Evolutionary conservation across 176 grass and related monocot species (phyloP), one percentile per base, ranked within the genome.

Genomic region (Aegilops tauschii): DNA sequence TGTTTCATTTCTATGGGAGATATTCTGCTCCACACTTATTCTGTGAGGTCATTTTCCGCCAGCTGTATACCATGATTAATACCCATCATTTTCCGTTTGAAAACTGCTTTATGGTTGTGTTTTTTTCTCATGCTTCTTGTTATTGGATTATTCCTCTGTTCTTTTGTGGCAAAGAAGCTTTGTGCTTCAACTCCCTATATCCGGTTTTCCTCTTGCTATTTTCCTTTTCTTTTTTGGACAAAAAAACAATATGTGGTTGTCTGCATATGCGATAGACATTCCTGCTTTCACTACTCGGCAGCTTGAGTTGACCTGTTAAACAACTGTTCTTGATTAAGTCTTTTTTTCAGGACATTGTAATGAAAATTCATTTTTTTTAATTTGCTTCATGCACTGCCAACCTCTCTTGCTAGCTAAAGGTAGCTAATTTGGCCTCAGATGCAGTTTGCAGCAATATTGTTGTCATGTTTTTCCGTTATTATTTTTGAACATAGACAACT

Each of bases 161-260:
- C 58, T 90, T 79, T 90, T 90, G 73, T 79, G 42, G 64, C 62
- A 90, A 90, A 86, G 84, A 90, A 83, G 73, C 74, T 90, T 83
- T 87, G 40, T 39, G 42, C 50, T 32, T 61, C 52, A 65, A 62
- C 79, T 77, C 67, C 56, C 61, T 58, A 72, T 64, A 18, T 52
- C 61, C 50, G 61, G 8, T 63, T 83, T 78, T 73, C 13, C 30
- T 67, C 27, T 61, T 34, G 4, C 42, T 54, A 37, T 70, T 70
- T 50, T 37, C 3, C 13, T 50, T 69, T 47, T 12, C 44, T 47
- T 47, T 47, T 86, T 65, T 45, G 40, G 37, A 71, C 37, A 72
- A 37, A 52, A 86, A 78, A 12, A 27, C 61, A 82, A 80, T 8
- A 37, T 78, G 30, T 31, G 78, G 49, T 69, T 76, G 49, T 78